Base-by-base conservation (phyloP, 495 filamentous ascomycete genomes). In the Penicillium crystallinum region DNA sequence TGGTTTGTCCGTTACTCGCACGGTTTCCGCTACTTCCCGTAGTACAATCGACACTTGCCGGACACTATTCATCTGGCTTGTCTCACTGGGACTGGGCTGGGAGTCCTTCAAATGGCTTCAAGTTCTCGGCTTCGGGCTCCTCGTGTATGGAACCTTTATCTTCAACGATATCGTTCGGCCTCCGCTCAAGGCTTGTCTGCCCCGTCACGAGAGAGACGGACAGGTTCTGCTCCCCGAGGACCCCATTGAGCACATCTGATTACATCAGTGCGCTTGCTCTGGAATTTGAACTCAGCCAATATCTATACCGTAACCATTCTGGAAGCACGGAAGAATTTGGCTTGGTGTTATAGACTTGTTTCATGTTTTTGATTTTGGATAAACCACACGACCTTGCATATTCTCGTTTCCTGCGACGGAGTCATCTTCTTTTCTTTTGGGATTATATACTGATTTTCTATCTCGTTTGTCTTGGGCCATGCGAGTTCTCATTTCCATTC, bases 51-150 rank as follows among this genome's bases (percentile, higher is more conserved):
- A 98, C 66, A 98, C 95, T 1, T 97, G 91, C 75, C 86, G 93
- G 1, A 98, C 93, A 0, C 79, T 98, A 3, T 97, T 97, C 77
- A 97, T 98, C 73, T 98, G 93, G 93, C 78, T 98, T 23, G 89
- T 96, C 15, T 95, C 89, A 3, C 79, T 98, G 9, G 90, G 87
- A 6, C 80, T 98, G 0, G 91, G 93, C 46, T 98, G 93, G 93
- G 93, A 98, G 70, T 83, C 81, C 9, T 98, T 98, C 81, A 98
- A 97, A 73, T 96, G 91, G 87, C 79, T 98, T 9, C 93, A 98
- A 70, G 89, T 98, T 3, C 66, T 80, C 2, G 93, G 93, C 2
- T 98, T 98, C 63, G 85, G 63, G 0, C 68, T 97, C 48, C 81
- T 98, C 19, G 93, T 98, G 25, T 98, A 96, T 61, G 95, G 93